Percentiles rank a stretch among this genome's conserved stretches.
Evolutionary conservation across 805 yeast species (phyloP).

Genomic region (Saccharomycopsis oosterbeekiorum): DNA sequence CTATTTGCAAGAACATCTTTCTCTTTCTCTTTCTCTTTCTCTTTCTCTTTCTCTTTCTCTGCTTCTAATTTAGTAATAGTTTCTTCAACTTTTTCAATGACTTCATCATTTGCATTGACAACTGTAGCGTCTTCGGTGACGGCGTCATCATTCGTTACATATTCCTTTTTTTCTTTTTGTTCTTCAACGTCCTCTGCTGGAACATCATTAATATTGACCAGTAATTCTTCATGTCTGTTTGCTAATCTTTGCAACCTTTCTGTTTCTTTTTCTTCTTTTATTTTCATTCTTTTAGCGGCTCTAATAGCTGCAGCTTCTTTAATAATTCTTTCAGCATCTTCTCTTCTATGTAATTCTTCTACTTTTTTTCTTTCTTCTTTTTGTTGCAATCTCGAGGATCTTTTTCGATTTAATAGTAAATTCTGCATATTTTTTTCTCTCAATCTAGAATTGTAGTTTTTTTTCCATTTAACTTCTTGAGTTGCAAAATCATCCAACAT

Average conservation of each 20-base stretch:
- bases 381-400: slow-evolving; percentile 66
- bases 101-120: background rate
- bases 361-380: slow-evolving; percentile 48
- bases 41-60: no score
- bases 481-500: slow-evolving; percentile 29
- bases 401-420: slow-evolving; percentile 56
- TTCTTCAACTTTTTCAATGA: no score
- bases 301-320: slow-evolving; percentile 16
- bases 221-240: background rate
- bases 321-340: slow-evolving; percentile 11
- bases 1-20: no score
- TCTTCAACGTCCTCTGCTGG: background rate
- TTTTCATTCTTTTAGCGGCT: slow-evolving; percentile 16
- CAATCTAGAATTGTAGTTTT: slow-evolving; percentile 42
- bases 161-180: background rate
- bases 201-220: background rate
- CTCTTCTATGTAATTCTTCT: slow-evolving; percentile 32
- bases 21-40: no score
- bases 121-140: background rate
- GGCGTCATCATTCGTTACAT: background rate
- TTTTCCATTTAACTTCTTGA: slow-evolving; percentile 45
- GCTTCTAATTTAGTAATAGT: no score
- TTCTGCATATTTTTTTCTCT: slow-evolving; percentile 57
- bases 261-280: slow-evolving; percentile 10
- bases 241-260: background rate